These are phyloP conservation scores for Fraxinus excelsior DNA, from an alignment of 257 asterid species.

Conservation along the genomic window DNA sequence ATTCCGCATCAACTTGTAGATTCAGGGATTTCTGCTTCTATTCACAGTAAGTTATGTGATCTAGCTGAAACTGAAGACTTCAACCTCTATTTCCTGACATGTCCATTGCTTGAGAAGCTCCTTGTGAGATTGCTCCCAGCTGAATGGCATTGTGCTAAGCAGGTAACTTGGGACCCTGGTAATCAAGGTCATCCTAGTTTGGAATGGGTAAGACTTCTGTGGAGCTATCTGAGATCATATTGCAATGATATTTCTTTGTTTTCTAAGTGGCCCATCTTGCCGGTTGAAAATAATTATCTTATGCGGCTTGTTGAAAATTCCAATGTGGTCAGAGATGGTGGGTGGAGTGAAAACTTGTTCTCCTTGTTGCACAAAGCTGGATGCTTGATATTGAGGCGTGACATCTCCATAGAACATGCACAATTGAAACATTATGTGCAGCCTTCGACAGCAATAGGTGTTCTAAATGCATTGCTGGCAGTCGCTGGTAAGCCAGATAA, in stretches of 20 bases:
- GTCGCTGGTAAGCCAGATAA: slow-evolving; percentile 52
- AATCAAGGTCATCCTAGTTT: slow-evolving; percentile 71
- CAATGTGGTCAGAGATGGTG: slow-evolving; percentile 82
- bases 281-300: slow-evolving; percentile 70
- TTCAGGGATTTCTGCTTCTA: slow-evolving; percentile 54
- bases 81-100: slow-evolving; percentile 69
- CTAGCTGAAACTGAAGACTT: slow-evolving; percentile 72
- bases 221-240: slow-evolving; percentile 78
- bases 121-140: slow-evolving; percentile 68
- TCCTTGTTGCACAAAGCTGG: slow-evolving; percentile 70
- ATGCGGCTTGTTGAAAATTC: slow-evolving; percentile 82
- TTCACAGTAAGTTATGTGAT: slow-evolving; percentile 61
- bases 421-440: slow-evolving; percentile 76
- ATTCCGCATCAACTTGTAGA: slow-evolving; percentile 84
- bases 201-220: slow-evolving; percentile 76
- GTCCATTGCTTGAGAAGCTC: slow-evolving; percentile 76
- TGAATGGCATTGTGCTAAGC: slow-evolving; percentile 78
- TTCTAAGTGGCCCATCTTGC: slow-evolving; percentile 91
- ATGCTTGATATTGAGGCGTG: slow-evolving; percentile 77
- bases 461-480: slow-evolving; percentile 71
- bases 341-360: slow-evolving; percentile 95
- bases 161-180: slow-evolving; percentile 80
- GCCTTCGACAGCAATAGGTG: slow-evolving; percentile 74
- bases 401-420: slow-evolving; percentile 68
- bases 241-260: slow-evolving; percentile 90